These are phyloP conservation scores for Geotrichum carabidarum DNA, from an alignment of 1,139 yeast species.

Conservation along the genomic window DNA sequence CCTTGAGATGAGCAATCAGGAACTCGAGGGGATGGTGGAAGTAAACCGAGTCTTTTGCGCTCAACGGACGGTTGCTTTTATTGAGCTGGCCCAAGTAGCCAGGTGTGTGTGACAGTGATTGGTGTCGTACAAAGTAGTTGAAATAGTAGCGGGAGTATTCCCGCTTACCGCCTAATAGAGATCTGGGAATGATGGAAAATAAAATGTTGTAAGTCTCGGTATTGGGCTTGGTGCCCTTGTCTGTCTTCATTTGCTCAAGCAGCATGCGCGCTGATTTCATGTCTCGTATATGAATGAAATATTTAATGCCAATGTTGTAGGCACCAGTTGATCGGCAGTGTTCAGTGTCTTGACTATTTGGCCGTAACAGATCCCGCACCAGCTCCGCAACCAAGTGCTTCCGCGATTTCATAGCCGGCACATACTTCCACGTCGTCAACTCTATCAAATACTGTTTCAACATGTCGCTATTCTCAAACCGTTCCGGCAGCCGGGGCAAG, in stretches of 20 bases:
- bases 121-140: conserved; percentile 13
- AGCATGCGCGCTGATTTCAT: conserved; percentile 44
- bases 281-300: conserved; percentile 39
- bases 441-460: conserved; percentile 18
- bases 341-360: conserved; percentile 38
- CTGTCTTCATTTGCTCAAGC: conserved; percentile 40
- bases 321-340: conserved; percentile 37
- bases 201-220: conserved; percentile 45
- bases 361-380: conserved; percentile 41
- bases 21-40: conserved; percentile 27
- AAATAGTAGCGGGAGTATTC: conserved; percentile 15
- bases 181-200: conserved; percentile 26
- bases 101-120: background rate
- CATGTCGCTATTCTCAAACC: conserved; percentile 18
- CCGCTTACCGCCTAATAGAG: conserved; percentile 13
- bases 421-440: conserved; percentile 18
- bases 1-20: conserved; percentile 25
- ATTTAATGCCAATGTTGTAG: conserved; percentile 45
- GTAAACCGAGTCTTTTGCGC: conserved; percentile 26
- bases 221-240: conserved; percentile 36
- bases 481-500: conserved; percentile 20
- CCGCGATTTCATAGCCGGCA: conserved; percentile 13
- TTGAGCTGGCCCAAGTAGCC: background rate
- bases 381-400: conserved; percentile 21
- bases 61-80: conserved; percentile 23